Evolutionary conservation across 495 filamentous ascomycete genomes (phyloP).

Genomic region (Niebla homalea): DNA sequence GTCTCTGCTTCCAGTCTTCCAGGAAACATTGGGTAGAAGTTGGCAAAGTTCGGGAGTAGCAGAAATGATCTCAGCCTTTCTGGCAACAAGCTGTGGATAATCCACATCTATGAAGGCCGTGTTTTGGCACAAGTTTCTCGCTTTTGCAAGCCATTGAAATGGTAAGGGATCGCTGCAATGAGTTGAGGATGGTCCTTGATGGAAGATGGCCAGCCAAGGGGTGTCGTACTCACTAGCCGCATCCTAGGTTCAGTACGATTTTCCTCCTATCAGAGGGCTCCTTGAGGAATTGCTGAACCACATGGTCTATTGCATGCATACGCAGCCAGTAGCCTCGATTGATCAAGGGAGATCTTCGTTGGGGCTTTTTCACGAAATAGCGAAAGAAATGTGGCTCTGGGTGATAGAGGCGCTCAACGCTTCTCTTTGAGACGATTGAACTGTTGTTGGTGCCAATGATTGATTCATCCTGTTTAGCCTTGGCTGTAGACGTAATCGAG

Average conservation of each 20-base stretch:
- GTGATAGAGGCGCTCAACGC: slow-evolving; percentile 74
- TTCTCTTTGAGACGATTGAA: slow-evolving; percentile 81
- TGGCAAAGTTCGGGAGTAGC: slow-evolving; percentile 43
- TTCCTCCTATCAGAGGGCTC: slow-evolving; percentile 46
- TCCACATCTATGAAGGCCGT: slow-evolving; percentile 76
- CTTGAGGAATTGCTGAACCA: slow-evolving; percentile 56
- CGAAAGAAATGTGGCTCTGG: slow-evolving; percentile 69
- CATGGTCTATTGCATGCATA: slow-evolving; percentile 64
- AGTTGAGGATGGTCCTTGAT: background rate
- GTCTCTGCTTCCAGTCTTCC: slow-evolving; percentile 28
- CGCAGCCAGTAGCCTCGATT: slow-evolving; percentile 82
- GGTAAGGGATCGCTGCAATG: slow-evolving; percentile 68
- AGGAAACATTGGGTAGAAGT: slow-evolving; percentile 36
- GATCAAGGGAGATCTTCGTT: slow-evolving; percentile 67
- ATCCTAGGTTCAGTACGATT: slow-evolving; percentile 74
- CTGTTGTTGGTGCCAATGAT: slow-evolving; percentile 79
- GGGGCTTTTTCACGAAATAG: slow-evolving; percentile 73
- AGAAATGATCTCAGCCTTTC: slow-evolving; percentile 55
- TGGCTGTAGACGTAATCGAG: slow-evolving; percentile 11
- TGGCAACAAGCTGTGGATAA: slow-evolving; percentile 64
- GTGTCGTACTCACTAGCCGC: slow-evolving; percentile 62
- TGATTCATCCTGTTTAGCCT: slow-evolving; percentile 43
- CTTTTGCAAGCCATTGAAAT: slow-evolving; percentile 62
- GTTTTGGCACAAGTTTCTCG: slow-evolving; percentile 38
- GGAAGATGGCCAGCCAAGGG: background rate